phyloP scores from a whole-genome alignment of 139 green algal species.

The Astrephomene gubernaculifera region DNA sequence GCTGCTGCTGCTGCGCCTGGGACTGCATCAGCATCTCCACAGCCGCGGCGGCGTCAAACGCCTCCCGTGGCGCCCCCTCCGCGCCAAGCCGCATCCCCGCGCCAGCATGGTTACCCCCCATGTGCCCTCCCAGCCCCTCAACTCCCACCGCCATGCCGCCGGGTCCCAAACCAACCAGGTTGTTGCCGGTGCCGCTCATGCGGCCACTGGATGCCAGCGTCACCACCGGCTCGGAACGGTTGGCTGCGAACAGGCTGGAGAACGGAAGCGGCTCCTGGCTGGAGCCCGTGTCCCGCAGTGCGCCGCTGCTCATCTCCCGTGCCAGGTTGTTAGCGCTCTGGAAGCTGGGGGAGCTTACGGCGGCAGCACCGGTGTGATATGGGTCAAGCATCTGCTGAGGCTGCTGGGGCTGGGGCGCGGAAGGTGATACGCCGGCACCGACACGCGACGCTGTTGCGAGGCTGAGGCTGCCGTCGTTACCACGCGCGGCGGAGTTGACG shows the following conservation, averaged over 20 bases:
- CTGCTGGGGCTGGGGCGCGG: background rate
- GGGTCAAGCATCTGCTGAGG: constrained; percentile 9
- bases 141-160: background rate
- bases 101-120: no score
- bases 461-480: no score
- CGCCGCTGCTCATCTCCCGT: no score
- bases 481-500: no score
- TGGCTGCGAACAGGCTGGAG: background rate
- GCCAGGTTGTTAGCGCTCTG: no score
- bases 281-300: background rate
- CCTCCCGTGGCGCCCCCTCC: background rate
- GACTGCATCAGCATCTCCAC: constrained; percentile 32
- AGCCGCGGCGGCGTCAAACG: background rate
- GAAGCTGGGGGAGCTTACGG: no score
- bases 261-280: no score
- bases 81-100: no score
- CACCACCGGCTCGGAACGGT: constrained; percentile 23
- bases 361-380: no score
- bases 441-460: no score
- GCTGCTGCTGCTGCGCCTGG: background rate
- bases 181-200: background rate
- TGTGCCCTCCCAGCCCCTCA: no score
- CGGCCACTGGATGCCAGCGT: constrained; percentile 24
- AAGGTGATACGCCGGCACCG: no score
- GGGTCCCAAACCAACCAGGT: background rate